A percentile compares a stretch with the other conserved stretches of the same genome.
Evolutionary conservation across 148 eudicot genomes (phyloP).

Genomic region (Euryodendron excelsum): DNA sequence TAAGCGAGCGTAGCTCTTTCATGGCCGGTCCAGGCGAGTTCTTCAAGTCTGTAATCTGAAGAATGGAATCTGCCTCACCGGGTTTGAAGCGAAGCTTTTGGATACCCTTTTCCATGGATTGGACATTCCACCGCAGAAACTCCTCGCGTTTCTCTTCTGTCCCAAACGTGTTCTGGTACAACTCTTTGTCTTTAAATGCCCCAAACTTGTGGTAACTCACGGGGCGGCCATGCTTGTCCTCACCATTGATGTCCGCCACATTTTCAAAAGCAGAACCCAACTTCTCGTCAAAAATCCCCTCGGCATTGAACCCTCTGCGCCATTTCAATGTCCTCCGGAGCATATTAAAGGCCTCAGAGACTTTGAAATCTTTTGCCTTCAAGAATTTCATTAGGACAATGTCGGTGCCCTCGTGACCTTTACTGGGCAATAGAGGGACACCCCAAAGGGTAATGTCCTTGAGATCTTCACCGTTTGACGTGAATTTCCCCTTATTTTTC

Average conservation of each 20-base stretch:
- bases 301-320: slow-evolving; percentile 46
- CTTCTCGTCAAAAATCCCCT: slow-evolving; percentile 36
- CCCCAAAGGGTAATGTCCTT: slow-evolving; percentile 67
- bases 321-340: slow-evolving; percentile 56
- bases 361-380: slow-evolving; percentile 53
- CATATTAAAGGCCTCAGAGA: slow-evolving; percentile 53
- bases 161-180: slow-evolving; percentile 36
- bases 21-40: slow-evolving; percentile 43
- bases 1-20: slow-evolving; percentile 46
- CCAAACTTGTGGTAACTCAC: slow-evolving; percentile 53
- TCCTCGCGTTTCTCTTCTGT: slow-evolving; percentile 32
- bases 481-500: not conserved
- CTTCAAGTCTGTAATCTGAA: slow-evolving; percentile 72
- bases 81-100: slow-evolving; percentile 43
- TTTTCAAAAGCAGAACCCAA: slow-evolving; percentile 30
- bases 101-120: slow-evolving; percentile 58
- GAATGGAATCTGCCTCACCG: slow-evolving; percentile 48
- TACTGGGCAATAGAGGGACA: slow-evolving; percentile 72
- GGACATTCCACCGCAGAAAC: slow-evolving; percentile 72
- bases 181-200: slow-evolving; percentile 37
- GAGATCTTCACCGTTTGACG: slow-evolving; percentile 21
- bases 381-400: slow-evolving; percentile 56
- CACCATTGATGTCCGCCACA: slow-evolving; percentile 34
- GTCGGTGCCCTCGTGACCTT: slow-evolving; percentile 53
- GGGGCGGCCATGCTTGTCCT: slow-evolving; percentile 63